Evolutionary conservation across 2,329 filamentous ascomycete genomes (phyloP), one percentile per base, ranked within the genome.

Genomic region (Aspergillus pseudoterreus): DNA sequence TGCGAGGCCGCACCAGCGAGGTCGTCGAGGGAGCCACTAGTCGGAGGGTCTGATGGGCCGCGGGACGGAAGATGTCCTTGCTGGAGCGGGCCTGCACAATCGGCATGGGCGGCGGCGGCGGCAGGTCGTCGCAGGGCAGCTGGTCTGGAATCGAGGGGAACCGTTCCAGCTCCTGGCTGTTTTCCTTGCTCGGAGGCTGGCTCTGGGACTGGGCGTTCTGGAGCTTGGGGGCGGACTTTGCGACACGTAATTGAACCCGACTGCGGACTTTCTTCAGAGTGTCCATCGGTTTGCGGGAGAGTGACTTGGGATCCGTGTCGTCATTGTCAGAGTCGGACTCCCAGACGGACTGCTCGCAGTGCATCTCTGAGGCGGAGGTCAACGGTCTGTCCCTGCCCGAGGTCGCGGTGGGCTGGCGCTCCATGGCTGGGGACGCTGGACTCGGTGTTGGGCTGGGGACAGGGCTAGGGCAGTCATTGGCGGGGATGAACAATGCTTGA

Each of bases 211-310:
- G 56, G 51, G n/a, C 49, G 12, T 61, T 62, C 35, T 68, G 59
- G 19, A 72, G 63, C 51, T 63, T 65, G 2, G 67, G 67, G 9
- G 67, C 63, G 0, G 70, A 72, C 55, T 70, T 71, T 32, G 69
- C 68, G 4, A 64, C 66, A 14, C 69, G 66, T 1, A 72, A 62
- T 51, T 72, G 69, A 10, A 70, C 69, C 9, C 67, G 65, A 45
- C 70, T 72, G 41, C 70, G 70, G 6, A 72, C 69, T 52, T 72
- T 72, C 42, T 70, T 70, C 44, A 72, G 51, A 0, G 68, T 72
- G 36, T 72, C 70, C 9, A 72, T 72, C 1, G 69, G 68, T 11
- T 64, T 68, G 10, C 66, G 62, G 2, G 68, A 71, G 14, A 70
- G 56, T 1, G 69, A 70, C 51, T 65, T 70, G 33, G 64, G 67